Percentiles rank a stretch among this genome's conserved stretches.
Conservation (phyloP, 2,329 filamentous ascomycete species). For the Cytospora mali region DNA sequence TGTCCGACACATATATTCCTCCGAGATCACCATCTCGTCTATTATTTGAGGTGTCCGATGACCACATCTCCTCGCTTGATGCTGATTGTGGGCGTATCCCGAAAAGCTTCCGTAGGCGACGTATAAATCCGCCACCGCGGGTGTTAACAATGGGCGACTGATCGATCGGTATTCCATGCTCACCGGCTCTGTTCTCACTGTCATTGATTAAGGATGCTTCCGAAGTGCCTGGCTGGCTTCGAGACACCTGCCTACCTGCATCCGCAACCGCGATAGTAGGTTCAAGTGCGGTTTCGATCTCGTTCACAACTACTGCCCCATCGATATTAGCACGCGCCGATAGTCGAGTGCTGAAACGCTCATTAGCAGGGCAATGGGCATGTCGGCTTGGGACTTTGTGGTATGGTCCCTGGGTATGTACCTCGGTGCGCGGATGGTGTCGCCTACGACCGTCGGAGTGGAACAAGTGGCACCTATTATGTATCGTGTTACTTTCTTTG, state of each 20-base stretch:
- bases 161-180: too few species aligned
- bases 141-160: background rate
- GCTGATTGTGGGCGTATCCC: background rate
- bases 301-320: background rate
- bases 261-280: too few species aligned
- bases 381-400: background rate
- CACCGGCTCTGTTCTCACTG: background rate
- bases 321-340: background rate
- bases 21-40: background rate
- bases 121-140: slow-evolving; percentile 2
- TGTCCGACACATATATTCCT: background rate
- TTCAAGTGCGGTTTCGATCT: background rate
- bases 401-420: background rate
- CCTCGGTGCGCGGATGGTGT: background rate
- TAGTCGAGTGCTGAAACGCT: background rate
- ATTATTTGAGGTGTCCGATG: background rate
- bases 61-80: background rate
- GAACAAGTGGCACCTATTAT: slow-evolving; percentile 3
- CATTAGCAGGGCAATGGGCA: background rate
- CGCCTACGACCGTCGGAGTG: slow-evolving; percentile 3
- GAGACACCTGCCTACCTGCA: background rate
- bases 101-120: slow-evolving; percentile 1
- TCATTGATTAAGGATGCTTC: background rate
- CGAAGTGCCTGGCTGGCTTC: background rate
- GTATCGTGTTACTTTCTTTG: background rate